Evolutionary conservation across 73 alveolate genomes (phyloP).

Genomic region (Urostyla sp.): DNA sequence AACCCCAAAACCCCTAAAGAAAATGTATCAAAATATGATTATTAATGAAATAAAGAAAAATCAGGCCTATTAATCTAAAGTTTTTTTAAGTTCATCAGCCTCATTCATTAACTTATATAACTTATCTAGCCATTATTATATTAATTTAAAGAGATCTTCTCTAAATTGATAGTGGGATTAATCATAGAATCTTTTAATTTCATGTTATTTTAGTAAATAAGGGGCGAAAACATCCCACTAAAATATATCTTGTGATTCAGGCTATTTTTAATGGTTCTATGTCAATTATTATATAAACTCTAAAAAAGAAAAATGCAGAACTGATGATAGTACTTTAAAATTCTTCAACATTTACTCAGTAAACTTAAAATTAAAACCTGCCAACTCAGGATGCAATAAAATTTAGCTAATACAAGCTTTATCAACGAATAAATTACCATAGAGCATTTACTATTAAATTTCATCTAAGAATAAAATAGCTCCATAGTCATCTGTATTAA

Average conservation of each 20-base stretch:
- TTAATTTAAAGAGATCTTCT: not conserved
- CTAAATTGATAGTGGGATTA: slow-evolving; percentile 13
- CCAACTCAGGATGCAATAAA: slow-evolving; percentile 42
- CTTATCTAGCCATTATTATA: slow-evolving; percentile 23
- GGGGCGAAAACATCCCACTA: slow-evolving; percentile 30
- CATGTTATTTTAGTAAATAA: not conserved
- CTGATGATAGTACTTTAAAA: slow-evolving; percentile 30
- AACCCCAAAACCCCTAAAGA: no score
- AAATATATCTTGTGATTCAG: not conserved
- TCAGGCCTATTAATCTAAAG: no score
- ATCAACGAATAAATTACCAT: slow-evolving; percentile 58
- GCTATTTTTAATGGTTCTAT: not conserved
- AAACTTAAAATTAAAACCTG: slow-evolving; percentile 33
- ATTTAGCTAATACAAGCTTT: slow-evolving; percentile 44
- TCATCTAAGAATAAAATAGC: not conserved
- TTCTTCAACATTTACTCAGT: slow-evolving; percentile 26
- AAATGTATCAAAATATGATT: no score
- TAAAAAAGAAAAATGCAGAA: slow-evolving; percentile 12
- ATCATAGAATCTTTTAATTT: slow-evolving; percentile 1
- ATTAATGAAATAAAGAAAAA: no score
- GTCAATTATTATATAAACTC: slow-evolving; percentile 30
- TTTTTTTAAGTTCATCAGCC: slow-evolving; percentile 52
- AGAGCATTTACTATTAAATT: slow-evolving; percentile 37
- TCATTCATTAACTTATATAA: slow-evolving; percentile 6
- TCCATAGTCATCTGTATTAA: slow-evolving; percentile 47